Evolutionary conservation across 805 yeast species (phyloP).

Genomic region (Tetrapisispora pingtungensis): DNA sequence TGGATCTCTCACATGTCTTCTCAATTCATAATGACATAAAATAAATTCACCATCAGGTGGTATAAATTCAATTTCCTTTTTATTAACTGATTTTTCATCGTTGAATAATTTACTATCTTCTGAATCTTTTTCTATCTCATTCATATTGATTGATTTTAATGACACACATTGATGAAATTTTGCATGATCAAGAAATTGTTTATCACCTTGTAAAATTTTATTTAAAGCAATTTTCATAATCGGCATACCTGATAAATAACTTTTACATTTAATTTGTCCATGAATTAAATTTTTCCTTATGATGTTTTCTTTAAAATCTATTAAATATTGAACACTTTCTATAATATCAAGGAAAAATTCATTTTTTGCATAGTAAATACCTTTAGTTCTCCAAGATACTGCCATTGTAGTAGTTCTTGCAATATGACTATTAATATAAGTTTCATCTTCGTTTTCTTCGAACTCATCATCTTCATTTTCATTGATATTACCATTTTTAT

Average conservation of each 20-base stretch:
- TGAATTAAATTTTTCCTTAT: constrained; percentile 56
- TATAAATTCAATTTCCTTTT: constrained; percentile 50
- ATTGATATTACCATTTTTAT: neutral
- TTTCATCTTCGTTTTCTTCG: constrained; percentile 6
- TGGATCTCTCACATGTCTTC: constrained; percentile 26
- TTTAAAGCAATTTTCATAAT: constrained; percentile 65
- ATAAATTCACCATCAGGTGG: constrained; percentile 88
- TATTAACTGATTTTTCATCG: constrained; percentile 6
- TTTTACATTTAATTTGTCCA: constrained; percentile 65
- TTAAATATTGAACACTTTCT: constrained; percentile 61
- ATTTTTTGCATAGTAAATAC: constrained; percentile 76
- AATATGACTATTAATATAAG: constrained; percentile 57
- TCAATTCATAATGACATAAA: constrained; percentile 34
- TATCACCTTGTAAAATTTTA: constrained; percentile 41
- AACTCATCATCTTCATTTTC: constrained; percentile 1
- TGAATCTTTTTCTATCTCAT: constrained; percentile 15
- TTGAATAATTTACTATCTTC: constrained; percentile 38
- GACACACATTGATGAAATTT: constrained; percentile 87
- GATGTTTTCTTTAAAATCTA: constrained; percentile 48
- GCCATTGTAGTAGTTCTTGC: constrained; percentile 68
- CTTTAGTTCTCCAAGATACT: constrained; percentile 88
- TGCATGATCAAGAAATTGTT: constrained; percentile 47
- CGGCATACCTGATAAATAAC: constrained; percentile 89
- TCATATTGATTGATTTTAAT: constrained; percentile 39
- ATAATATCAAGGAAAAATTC: constrained; percentile 83